Percentiles rank a stretch among this genome's conserved stretches.
phyloP scores from a whole-genome alignment of 2,329 filamentous ascomycete species.

The Verticillium alfalfae region DNA sequence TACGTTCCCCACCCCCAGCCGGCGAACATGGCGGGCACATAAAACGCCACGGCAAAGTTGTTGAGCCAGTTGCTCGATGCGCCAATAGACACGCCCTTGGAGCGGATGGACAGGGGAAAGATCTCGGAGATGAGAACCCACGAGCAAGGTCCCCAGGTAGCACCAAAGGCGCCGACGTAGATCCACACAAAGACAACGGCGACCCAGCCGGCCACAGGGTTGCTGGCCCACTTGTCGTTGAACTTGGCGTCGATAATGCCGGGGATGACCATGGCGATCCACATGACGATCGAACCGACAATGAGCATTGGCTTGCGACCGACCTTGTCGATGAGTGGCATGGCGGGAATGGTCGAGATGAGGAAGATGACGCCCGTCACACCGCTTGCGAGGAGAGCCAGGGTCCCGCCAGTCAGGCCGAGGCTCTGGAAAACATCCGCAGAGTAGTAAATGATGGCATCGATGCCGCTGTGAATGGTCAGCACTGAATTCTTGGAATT shows the following conservation, averaged over 20 bases:
- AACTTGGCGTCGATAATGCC: conserved; percentile 32
- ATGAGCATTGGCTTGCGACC: conserved; percentile 31
- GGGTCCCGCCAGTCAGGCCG: conserved; percentile 33
- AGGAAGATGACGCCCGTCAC: conserved; percentile 52
- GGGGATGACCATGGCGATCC: conserved; percentile 26
- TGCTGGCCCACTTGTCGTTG: conserved; percentile 24
- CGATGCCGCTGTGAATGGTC: conserved; percentile 23
- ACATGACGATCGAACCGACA: conserved; percentile 28
- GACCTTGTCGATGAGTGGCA: conserved; percentile 28
- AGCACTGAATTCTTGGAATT: no score
- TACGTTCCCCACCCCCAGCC: conserved; percentile 47
- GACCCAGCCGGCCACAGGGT: conserved; percentile 28
- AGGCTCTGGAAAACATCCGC: conserved; percentile 37
- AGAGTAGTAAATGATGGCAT: conserved; percentile 42
- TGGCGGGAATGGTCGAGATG: conserved; percentile 30
- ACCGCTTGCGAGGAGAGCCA: conserved; percentile 47
- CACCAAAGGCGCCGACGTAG: conserved; percentile 4
- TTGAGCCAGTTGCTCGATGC: conserved; percentile 36
- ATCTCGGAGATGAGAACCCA: conserved; percentile 35
- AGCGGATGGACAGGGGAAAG: conserved; percentile 51
- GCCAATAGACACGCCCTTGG: conserved; percentile 56
- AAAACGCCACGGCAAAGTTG: conserved; percentile 41
- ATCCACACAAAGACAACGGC: conserved; percentile 24
- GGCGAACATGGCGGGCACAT: conserved; percentile 49
- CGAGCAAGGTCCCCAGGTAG: conserved; percentile 22